A percentile compares a stretch with the other conserved stretches of the same genome.
Evolutionary conservation across 1,284 basidiomycete genomes (phyloP).

Genomic region (Leccinum pachyderme): DNA sequence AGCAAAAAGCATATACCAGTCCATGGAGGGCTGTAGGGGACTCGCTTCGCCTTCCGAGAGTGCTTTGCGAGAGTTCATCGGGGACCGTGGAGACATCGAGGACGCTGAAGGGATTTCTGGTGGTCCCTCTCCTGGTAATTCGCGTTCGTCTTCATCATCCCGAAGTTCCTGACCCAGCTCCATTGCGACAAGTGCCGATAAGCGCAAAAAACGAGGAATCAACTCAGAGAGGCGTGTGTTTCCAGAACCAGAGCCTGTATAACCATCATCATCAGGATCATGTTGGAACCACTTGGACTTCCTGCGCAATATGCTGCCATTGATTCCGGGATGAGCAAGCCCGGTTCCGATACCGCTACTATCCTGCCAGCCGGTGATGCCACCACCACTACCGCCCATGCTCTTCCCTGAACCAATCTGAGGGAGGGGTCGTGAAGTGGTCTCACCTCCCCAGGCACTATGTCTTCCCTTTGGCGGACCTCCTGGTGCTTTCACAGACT

Average conservation of each 20-base stretch:
- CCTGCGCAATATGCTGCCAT: conserved; percentile 57
- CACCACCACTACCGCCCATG: conserved; percentile 43
- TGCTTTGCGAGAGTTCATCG: conserved; percentile 16
- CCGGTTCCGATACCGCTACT: conserved; percentile 69
- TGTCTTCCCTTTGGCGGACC: conserved; percentile 25
- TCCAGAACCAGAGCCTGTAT: conserved; percentile 41
- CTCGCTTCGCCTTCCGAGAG: conserved; percentile 41
- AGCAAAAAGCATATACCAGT: conserved; percentile 78
- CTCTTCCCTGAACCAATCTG: conserved; percentile 28
- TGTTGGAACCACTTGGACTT: conserved; percentile 33
- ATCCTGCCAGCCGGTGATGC: conserved; percentile 67
- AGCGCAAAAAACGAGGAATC: conserved; percentile 67
- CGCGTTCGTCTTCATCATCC: conserved; percentile 41
- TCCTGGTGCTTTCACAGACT: conserved; percentile 30
- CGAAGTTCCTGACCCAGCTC: conserved; percentile 65
- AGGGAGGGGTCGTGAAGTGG: conserved; percentile 23
- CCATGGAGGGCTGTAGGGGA: conserved; percentile 62
- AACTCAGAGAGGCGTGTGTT: conserved; percentile 68
- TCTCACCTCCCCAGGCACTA: conserved; percentile 28
- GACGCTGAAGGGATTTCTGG: conserved; percentile 10
- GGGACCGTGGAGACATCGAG: conserved; percentile 13
- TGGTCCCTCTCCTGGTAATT: conserved; percentile 18
- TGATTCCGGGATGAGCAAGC: conserved; percentile 49
- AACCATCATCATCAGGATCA: conserved; percentile 28
- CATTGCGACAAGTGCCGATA: conserved; percentile 71